These are phyloP conservation scores for Leccinellum albellum DNA, from an alignment of 768 basidiomycete genomes.

Conservation along the genomic window DNA sequence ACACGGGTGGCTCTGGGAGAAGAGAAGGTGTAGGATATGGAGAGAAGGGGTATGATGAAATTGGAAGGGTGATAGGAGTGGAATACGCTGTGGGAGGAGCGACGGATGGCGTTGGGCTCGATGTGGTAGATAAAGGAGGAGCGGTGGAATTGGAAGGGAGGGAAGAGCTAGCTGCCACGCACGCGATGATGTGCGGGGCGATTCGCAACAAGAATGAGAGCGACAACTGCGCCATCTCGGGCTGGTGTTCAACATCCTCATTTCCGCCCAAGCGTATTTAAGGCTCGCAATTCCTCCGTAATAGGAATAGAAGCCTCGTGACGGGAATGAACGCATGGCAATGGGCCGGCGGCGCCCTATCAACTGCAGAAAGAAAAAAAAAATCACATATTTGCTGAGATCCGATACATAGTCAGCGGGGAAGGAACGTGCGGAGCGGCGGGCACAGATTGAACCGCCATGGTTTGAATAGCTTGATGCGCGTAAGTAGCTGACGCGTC, in stretches of 20 bases:
- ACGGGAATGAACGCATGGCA: background rate
- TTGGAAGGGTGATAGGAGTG: constrained; percentile 31
- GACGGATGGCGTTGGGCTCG: background rate
- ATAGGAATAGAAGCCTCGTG: background rate
- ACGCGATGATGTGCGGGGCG: constrained; percentile 4
- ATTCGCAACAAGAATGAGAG: constrained; percentile 16
- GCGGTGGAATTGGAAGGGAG: background rate
- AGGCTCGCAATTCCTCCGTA: background rate
- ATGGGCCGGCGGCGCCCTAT: background rate
- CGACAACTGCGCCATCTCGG: constrained; percentile 15
- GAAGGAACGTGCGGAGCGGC: background rate
- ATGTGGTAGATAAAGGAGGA: background rate
- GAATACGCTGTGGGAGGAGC: background rate
- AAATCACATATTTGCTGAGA: background rate
- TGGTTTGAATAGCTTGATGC: too few species aligned
- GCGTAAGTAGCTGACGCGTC: too few species aligned
- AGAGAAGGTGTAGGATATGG: constrained; percentile 62
- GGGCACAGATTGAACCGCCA: background rate
- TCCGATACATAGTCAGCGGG: constrained; percentile 4
- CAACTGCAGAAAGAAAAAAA: background rate
- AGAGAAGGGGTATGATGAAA: constrained; percentile 45
- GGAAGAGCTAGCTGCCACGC: background rate
- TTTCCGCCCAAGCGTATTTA: constrained; percentile 1
- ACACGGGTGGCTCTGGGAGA: constrained; percentile 48
- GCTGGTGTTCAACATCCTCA: background rate